These are phyloP conservation scores for Chaetoceros muelleri DNA, from an alignment of 108 stramenopile species.

Conservation along the genomic window DNA sequence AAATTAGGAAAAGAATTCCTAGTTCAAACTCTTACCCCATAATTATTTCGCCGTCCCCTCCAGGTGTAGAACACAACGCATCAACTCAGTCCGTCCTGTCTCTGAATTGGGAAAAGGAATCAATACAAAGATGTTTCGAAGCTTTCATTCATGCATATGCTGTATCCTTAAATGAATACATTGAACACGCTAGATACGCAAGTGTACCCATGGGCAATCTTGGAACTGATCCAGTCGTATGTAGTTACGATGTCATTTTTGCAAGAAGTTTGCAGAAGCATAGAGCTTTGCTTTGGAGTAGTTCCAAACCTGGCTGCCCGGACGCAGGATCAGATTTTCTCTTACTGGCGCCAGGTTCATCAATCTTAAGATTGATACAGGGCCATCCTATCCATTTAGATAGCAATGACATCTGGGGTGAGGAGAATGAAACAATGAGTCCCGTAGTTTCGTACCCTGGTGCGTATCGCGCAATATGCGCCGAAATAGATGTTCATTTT, in stretches of 20 bases:
- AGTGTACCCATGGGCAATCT: constrained; percentile 92
- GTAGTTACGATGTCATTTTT: constrained; percentile 76
- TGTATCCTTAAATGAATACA: constrained; percentile 76
- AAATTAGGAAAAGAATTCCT: constrained; percentile 59
- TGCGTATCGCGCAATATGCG: constrained; percentile 85
- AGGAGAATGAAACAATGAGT: constrained; percentile 68
- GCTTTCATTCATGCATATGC: constrained; percentile 71
- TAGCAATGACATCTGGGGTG: constrained; percentile 46
- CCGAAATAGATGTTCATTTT: constrained; percentile 88
- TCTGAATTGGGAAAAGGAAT: constrained; percentile 88
- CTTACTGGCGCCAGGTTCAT: background rate
- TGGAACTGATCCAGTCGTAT: constrained; percentile 58
- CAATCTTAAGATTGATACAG: background rate
- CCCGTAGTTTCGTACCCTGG: constrained; percentile 76
- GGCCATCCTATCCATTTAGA: background rate
- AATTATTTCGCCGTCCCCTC: constrained; percentile 69
- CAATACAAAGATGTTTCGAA: constrained; percentile 65
- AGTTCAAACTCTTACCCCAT: constrained; percentile 78
- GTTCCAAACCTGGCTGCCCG: constrained; percentile 55
- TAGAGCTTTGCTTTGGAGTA: constrained; percentile 92
- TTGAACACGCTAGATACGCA: constrained; percentile 68
- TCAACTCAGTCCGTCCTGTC: constrained; percentile 67
- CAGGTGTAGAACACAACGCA: constrained; percentile 69
- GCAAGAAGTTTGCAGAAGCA: constrained; percentile 64
- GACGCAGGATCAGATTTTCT: constrained; percentile 74